A percentile compares a stretch with the other conserved stretches of the same genome.
phyloP scores from a whole-genome alignment of 164 flowering plant species.

The Pachysandra terminalis region DNA sequence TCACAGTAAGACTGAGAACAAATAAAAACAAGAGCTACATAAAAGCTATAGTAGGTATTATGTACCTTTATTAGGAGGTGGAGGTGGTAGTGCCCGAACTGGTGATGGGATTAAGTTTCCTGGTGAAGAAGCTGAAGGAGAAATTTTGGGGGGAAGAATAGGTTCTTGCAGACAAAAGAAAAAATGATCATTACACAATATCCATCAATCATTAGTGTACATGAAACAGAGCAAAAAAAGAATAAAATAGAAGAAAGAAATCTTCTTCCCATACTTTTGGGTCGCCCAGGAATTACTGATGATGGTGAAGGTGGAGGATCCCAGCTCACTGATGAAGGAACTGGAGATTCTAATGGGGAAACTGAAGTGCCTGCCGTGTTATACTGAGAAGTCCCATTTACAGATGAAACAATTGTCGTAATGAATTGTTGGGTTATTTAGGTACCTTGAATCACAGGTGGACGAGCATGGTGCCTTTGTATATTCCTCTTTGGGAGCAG shows the following conservation, averaged over 20 bases:
- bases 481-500: slow-evolving; percentile 21
- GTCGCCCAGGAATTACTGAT: slow-evolving; percentile 24
- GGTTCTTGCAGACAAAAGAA: slow-evolving; percentile 28
- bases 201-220: neutral
- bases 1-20: neutral
- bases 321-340: slow-evolving; percentile 29
- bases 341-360: slow-evolving; percentile 30
- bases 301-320: slow-evolving; percentile 38
- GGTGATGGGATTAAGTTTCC: slow-evolving; percentile 36
- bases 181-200: neutral
- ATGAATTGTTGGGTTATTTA: neutral
- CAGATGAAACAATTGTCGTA: neutral
- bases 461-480: slow-evolving; percentile 25
- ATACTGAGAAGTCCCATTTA: slow-evolving; percentile 6
- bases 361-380: slow-evolving; percentile 21
- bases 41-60: neutral
- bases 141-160: slow-evolving; percentile 25
- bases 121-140: slow-evolving; percentile 34
- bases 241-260: slow-evolving; percentile 2
- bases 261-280: slow-evolving; percentile 26
- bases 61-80: slow-evolving; percentile 74
- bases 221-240: slow-evolving; percentile 8
- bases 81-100: slow-evolving; percentile 54
- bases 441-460: slow-evolving; percentile 40
- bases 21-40: neutral